Base-by-base conservation (phyloP, 345 rosid genomes). In the Corymbia maculata region DNA sequence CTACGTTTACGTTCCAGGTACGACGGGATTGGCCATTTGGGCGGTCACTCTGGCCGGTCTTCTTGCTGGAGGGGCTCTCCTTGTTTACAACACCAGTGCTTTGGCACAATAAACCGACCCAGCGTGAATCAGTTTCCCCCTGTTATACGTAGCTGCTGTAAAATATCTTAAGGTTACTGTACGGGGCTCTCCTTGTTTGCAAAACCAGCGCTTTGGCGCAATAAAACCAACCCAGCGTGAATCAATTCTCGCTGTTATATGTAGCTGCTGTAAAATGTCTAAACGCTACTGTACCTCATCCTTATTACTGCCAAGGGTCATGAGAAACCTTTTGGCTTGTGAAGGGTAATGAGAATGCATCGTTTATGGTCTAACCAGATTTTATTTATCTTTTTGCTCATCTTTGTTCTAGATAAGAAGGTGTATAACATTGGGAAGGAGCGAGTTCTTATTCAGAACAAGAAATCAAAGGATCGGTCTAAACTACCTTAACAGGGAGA, bases 61-160 rank as follows among this genome's bases (percentile, higher is more conserved):
- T 47, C 99, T 97, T 0, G 96, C 97, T 7, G 97, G 98, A 85
- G 97, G 98, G 42, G 98, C 96, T 51, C 98, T 95, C 90, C 98
- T 96, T 64, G 99, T 97, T 55, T 97, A 97, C 98, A 97, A 88
- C 95, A 97, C 98, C 26, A 98, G 99, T 92, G 99, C 99, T 87
- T 93, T 97, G 97, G 91, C 85, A 85, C 98, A 95, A 93, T 97
- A 94, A 89, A 13, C 84, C 15, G 6, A 28, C 44, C 51, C 32
- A 10, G 84, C 84, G 28, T 42, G 10, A 42, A 75, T 42, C 84
- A 42, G 19, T 21, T 21, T 42, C 84, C 8, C 28, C 49, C 80
- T 17, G 49, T 19, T 2, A 75, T 75, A 21, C 9, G 82, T 42
- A 70, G 36, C 75, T 64, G 36, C 36, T 64, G 75, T 64, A n/a